phyloP scores from a whole-genome alignment of 768 basidiomycete species.

The Tricholoma saponaceum region DNA sequence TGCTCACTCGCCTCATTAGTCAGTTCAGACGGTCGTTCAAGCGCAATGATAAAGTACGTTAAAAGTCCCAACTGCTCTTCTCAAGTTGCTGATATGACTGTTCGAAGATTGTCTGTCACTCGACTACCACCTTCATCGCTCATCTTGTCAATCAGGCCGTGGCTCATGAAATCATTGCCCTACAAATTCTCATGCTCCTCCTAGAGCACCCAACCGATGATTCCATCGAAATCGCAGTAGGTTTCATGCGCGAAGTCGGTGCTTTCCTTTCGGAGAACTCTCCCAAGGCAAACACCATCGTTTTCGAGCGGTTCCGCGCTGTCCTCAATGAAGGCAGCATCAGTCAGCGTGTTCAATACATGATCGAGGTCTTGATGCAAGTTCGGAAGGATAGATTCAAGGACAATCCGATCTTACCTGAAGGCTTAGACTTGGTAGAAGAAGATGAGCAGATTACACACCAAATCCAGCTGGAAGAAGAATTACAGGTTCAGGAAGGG shows the following conservation, averaged over 20 bases:
- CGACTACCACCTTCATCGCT: slow-evolving; percentile 86
- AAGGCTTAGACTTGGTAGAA: slow-evolving; percentile 94
- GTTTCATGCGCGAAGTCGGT: slow-evolving; percentile 96
- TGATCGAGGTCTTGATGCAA: slow-evolving; percentile 99
- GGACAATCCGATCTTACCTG: slow-evolving; percentile 92
- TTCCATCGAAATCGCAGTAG: slow-evolving; percentile 97
- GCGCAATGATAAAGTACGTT: slow-evolving; percentile 89
- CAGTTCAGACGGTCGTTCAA: slow-evolving; percentile 96
- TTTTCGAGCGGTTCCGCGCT: slow-evolving; percentile 95
- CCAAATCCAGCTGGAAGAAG: slow-evolving; percentile 87
- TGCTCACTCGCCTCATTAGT: slow-evolving; percentile 84
- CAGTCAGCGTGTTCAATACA: slow-evolving; percentile 96
- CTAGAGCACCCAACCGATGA: slow-evolving; percentile 96
- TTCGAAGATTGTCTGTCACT: slow-evolving; percentile 76
- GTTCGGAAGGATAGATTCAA: slow-evolving; percentile 99
- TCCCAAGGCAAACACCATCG: slow-evolving; percentile 90
- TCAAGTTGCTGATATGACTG: background rate
- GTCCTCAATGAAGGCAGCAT: slow-evolving; percentile 94
- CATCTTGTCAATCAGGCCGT: slow-evolving; percentile 94
- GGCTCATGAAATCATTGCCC: slow-evolving; percentile 89
- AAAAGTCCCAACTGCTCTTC: background rate
- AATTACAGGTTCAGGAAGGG: slow-evolving; percentile 90
- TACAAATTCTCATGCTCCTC: slow-evolving; percentile 93
- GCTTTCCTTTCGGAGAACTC: slow-evolving; percentile 91
- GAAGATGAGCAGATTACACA: slow-evolving; percentile 99